These are phyloP conservation scores for Teunomyces gatunensis DNA, from an alignment of 805 yeast genomes.

Conservation along the genomic window DNA sequence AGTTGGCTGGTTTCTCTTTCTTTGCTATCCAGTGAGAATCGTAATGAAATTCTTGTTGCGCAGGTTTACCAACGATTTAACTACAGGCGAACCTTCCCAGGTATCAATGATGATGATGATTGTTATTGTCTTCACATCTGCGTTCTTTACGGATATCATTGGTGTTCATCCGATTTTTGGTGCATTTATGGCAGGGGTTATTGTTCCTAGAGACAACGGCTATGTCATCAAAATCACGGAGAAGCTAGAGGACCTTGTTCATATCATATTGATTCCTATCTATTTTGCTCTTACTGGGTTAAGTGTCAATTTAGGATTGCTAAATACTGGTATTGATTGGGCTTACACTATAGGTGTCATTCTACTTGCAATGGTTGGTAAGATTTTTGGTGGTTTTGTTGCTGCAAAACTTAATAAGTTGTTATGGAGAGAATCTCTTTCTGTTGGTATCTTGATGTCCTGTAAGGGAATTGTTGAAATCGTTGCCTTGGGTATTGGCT, in stretches of 20 bases:
- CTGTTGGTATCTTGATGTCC: constrained; percentile 81
- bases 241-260: constrained; percentile 75
- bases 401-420: constrained; percentile 63
- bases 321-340: constrained; percentile 72
- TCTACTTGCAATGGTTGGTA: constrained; percentile 64
- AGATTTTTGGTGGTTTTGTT: constrained; percentile 62
- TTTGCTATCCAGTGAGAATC: constrained; percentile 56
- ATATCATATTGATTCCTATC: constrained; percentile 67
- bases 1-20: constrained; percentile 65
- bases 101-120: constrained; percentile 56
- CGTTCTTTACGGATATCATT: constrained; percentile 78
- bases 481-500: constrained; percentile 72
- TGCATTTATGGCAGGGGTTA: constrained; percentile 73
- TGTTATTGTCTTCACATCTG: constrained; percentile 57
- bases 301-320: constrained; percentile 61
- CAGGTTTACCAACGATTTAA: constrained; percentile 51
- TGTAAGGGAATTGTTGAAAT: constrained; percentile 88
- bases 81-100: constrained; percentile 61
- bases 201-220: constrained; percentile 74
- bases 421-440: constrained; percentile 67
- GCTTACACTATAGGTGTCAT: constrained; percentile 70
- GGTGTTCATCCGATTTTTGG: constrained; percentile 89
- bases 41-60: constrained; percentile 44
- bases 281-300: constrained; percentile 81
- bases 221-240: constrained; percentile 68